Evolutionary conservation across 2,329 filamentous ascomycete genomes (phyloP).

Genomic region (Aspergillus melleus): DNA sequence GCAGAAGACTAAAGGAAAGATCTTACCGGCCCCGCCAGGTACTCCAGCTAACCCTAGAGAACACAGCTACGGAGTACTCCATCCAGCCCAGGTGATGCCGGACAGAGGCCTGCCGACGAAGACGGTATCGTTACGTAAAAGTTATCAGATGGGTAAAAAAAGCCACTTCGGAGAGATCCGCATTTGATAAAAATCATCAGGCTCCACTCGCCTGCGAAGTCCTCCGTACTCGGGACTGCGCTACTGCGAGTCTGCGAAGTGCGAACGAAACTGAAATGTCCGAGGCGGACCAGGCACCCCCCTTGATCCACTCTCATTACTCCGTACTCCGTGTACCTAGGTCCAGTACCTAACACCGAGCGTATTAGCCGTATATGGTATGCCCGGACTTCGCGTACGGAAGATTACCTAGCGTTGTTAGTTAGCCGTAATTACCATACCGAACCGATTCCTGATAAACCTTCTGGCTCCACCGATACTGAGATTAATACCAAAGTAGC

Average conservation of each 20-base stretch:
- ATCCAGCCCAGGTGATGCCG: neutral
- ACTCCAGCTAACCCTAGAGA: too few relatives aligned
- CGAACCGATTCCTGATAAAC: neutral
- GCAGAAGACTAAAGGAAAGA: neutral
- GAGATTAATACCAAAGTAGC: neutral
- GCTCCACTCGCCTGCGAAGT: neutral
- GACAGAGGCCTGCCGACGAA: neutral
- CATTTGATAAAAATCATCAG: neutral
- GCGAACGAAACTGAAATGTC: neutral
- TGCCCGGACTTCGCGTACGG: too few relatives aligned
- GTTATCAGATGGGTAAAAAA: conserved; percentile 11
- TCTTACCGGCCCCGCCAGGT: neutral
- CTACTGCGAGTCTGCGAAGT: neutral
- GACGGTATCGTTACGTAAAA: conserved; percentile 12
- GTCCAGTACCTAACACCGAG: neutral
- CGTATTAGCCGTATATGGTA: neutral
- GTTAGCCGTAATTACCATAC: neutral
- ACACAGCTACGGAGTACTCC: too few relatives aligned
- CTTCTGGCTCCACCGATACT: too few relatives aligned
- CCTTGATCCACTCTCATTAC: neutral
- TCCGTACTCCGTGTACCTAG: too few relatives aligned
- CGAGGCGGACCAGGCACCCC: neutral
- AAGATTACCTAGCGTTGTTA: too few relatives aligned
- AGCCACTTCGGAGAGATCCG: neutral
- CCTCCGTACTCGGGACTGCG: too few relatives aligned